Base-by-base conservation (phyloP, 2,329 filamentous ascomycete species). In the Aspergillus carbonarius region DNA sequence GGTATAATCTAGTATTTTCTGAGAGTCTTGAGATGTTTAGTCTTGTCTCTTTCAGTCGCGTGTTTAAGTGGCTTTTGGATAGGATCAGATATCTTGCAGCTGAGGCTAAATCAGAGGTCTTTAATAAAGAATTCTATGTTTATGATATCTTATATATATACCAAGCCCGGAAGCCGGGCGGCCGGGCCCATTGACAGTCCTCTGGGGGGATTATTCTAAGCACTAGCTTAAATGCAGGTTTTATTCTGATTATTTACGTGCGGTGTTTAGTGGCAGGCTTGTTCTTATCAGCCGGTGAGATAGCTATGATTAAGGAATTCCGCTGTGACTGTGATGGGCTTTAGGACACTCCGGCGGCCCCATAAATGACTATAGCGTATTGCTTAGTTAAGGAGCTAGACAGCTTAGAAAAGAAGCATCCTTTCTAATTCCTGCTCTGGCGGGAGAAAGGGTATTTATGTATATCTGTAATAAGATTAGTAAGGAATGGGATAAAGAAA, bases 1-100 rank as follows among this genome's bases (percentile, higher is more conserved):
- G 91, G 90, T 96, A 96, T 76, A 92, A 93, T 69, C 79, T 93
- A 23, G 88, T 86, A 39, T 80, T 96, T 65, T 87, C 83, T 10
- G 85, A 90, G 69, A 89, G 89, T 27, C 76, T 96, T 51, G 85
- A 92, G 66, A 86, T 87, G 10, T 79, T 96, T 67, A 88, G 88
- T 63, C 74, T 95, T 68, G 89, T 83, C 35, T 89, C 92, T 6
- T 82, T 97, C 70, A 88, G 85, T 46, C 83, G 87, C 59, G 80
- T 87, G 42, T 84, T 85, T 54, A 74, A 78, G 30, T 91, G 85
- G 84, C 78, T 81, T 44, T 72, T 79, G 47, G 80, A 82, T n/a
- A 80, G 90, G 61, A 87, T 96, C 48, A 78, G 81, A 57, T 79
- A 81, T 15, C 78, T 96, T 35, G 79, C 87, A 48, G 76, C 81